Base-by-base conservation (phyloP, 352 stramenopile species). In the Phytophthora litchii region DNA sequence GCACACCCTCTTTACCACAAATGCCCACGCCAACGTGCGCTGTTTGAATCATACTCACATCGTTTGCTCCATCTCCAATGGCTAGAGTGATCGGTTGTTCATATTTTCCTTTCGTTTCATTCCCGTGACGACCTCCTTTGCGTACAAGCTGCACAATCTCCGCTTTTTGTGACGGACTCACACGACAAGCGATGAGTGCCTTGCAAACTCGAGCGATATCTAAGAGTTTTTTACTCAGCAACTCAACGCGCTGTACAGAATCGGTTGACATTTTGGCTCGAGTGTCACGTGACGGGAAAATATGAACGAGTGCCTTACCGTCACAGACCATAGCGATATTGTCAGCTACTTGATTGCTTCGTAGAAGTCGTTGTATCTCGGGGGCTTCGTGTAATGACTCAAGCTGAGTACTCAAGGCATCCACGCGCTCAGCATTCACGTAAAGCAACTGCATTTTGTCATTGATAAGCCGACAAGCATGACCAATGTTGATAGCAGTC, bases 21-120 rank as follows among this genome's bases (percentile, higher is more conserved):
- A 99, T 99, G 1, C 97, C 97, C 21, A 99, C 94, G 29, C 97
- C 97, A 38, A 99, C 90, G 45, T 99, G 94, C 17, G 97, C 97
- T 50, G 94, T 94, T 68, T 99, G 95, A 51, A 99, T 99, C 97
- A 99, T 99, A 37, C 92, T 95, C 37, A 99, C 96, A 71, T 99
- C 97, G 72, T 99, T 99, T 1, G 97, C 97, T 21, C 97, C 97
- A 76, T 99, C 97, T 31, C 97, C 97, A 64, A 99, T 99, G 1
- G 96, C 96, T 7, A 99, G 79, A 9, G 93, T 97, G 45, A 97
- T 92, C 12, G 79, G 89, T 21, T 85, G 57, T 14, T 44, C 29
- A 14, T 42, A 6, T 72, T 50, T 67, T 50, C 29, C 27, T 54
- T 61, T 54, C 23, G 53, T 47, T 10, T 52, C 48, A 11, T 17